Evolutionary conservation across 179 eudicot species (phyloP).

Genomic region (Pouteria campechiana): DNA sequence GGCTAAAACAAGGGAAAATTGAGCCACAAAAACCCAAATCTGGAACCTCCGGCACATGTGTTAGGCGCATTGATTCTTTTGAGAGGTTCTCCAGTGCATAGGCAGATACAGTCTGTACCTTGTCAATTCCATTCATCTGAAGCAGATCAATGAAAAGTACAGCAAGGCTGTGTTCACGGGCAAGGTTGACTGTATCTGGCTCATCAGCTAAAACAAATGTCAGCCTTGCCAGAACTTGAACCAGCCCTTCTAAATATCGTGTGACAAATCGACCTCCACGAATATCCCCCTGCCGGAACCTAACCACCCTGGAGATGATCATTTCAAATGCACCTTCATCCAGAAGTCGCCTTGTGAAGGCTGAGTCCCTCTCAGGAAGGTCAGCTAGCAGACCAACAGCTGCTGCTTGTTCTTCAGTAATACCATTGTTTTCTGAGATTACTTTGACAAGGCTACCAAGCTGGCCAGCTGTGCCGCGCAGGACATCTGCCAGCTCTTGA

Average conservation of each 20-base stretch:
- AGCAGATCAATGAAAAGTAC: slow-evolving; percentile 55
- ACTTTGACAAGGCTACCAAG: slow-evolving; percentile 56
- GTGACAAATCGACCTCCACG: slow-evolving; percentile 72
- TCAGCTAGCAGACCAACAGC: slow-evolving; percentile 79
- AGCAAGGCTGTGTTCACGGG: slow-evolving; percentile 45
- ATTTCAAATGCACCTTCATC: slow-evolving; percentile 45
- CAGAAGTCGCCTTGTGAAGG: slow-evolving; percentile 58
- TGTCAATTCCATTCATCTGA: slow-evolving; percentile 60
- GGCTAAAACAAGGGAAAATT: slow-evolving; percentile 49
- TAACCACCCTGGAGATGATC: slow-evolving; percentile 38
- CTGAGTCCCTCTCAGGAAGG: slow-evolving; percentile 58
- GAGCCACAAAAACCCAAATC: slow-evolving; percentile 34
- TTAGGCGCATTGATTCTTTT: slow-evolving; percentile 39
- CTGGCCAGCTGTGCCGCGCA: slow-evolving; percentile 68
- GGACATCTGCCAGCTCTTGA: slow-evolving; percentile 63
- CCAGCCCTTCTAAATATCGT: slow-evolving; percentile 75
- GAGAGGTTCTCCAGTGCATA: slow-evolving; percentile 72
- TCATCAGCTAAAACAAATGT: slow-evolving; percentile 61
- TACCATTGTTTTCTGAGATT: slow-evolving; percentile 43
- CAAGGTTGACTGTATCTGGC: slow-evolving; percentile 36
- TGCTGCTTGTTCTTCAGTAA: slow-evolving; percentile 85
- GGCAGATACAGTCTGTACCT: slow-evolving; percentile 81
- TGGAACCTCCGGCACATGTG: slow-evolving; percentile 43
- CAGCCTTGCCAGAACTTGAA: slow-evolving; percentile 62
- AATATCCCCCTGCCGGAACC: slow-evolving; percentile 56